A percentile compares a stretch with the other conserved stretches of the same genome.
Conservation (phyloP, 2,329 filamentous ascomycete genomes). For the Xylaria sp. region DNA sequence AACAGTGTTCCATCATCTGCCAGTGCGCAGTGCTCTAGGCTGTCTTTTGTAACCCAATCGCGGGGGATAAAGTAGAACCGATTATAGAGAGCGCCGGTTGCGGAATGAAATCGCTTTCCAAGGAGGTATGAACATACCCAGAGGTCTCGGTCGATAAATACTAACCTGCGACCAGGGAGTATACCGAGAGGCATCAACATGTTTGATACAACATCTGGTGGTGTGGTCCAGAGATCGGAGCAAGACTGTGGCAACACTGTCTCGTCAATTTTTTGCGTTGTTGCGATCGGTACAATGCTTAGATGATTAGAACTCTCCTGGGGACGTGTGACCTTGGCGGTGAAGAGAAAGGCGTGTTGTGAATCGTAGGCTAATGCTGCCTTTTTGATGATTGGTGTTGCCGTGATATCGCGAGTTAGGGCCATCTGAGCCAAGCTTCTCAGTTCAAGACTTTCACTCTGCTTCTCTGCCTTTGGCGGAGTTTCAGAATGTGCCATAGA, state of each 20-base stretch:
- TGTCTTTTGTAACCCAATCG: slow-evolving; percentile 10
- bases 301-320: not conserved
- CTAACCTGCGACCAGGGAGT: not conserved
- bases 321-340: not conserved
- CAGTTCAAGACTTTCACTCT: no score
- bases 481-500: not conserved
- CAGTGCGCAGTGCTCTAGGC: slow-evolving; percentile 16
- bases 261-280: not conserved
- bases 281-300: not conserved
- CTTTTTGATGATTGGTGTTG: not conserved
- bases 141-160: slow-evolving; percentile 12
- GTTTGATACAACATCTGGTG: slow-evolving; percentile 2
- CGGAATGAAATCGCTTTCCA: slow-evolving; percentile 1
- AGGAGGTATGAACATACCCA: slow-evolving; percentile 19
- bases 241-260: not conserved
- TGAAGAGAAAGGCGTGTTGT: not conserved
- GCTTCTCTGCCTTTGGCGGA: not conserved
- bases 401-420: not conserved
- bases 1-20: slow-evolving; percentile 17
- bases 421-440: not conserved
- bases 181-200: slow-evolving; percentile 20
- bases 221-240: not conserved
- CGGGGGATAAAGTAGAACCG: slow-evolving; percentile 22
- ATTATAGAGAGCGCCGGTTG: slow-evolving; percentile 7
- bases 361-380: slow-evolving; percentile 3